Base-by-base conservation (phyloP, 192 early-diverging fungal species). In the Cladochytrium replicatum region DNA sequence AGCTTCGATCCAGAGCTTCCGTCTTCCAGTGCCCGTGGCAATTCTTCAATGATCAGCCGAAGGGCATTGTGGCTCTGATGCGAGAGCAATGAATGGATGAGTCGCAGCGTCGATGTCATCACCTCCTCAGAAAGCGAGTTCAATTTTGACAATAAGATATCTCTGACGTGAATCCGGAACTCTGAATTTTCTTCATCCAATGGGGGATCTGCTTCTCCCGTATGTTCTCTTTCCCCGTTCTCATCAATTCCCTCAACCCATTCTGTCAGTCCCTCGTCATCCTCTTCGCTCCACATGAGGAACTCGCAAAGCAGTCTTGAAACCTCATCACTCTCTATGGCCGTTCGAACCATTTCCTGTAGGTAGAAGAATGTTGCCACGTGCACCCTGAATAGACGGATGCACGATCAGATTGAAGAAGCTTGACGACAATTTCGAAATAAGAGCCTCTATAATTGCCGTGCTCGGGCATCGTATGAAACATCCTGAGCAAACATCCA, bases 361-460 rank as follows among this genome's bases (percentile, higher is more conserved):
- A 97, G 74, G 45, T 97, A 97, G 47, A 78, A 86, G 57, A 97
- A 84, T 1, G 86, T 81, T 1, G 91, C 83, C 0, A 90, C 86
- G n/a, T 59, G 86, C 85, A 42, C 86, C 86, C 31, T 83, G 60
- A 41, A 93, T 70, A 29, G 84, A 84, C 17, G 91, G 84, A 46
- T 88, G 85, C 32, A 97, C 68, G 46, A 92, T 89, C 81, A 60
- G 91, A 83, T 51, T 80, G 67, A 41, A 91, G 34, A 24, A 84
- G 58, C 41, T 79, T 72, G 29, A 78, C 52, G 55, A 89, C 76
- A 4, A 78, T 64, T 48, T 84, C 80, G 48, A 89, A 54, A 50
- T 80, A n/a, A n/a, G n/a, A n/a, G n/a, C n/a, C n/a, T n/a, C n/a
- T n/a, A n/a, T n/a, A n/a, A n/a, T n/a, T n/a, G n/a, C n/a, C n/a